phyloP scores from a whole-genome alignment of 225 moss, liverwort and hornwort genomes.

The Bryoerythrophyllum caledonicum region DNA sequence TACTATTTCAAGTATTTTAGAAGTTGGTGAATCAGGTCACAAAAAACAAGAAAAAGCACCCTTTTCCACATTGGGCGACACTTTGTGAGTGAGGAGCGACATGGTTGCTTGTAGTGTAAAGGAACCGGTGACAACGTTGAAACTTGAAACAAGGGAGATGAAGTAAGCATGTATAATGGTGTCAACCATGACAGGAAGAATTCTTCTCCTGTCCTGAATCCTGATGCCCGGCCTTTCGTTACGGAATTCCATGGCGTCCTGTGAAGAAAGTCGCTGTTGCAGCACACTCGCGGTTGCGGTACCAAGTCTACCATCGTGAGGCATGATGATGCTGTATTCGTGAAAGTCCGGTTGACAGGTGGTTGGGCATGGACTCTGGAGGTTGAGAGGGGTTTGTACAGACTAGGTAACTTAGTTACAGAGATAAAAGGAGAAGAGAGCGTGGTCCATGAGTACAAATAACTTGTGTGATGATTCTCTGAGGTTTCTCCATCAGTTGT shows the following conservation, averaged over 20 bases:
- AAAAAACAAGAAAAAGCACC: no score
- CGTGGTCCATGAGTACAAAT: background rate
- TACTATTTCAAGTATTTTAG: no score
- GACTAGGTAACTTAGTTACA: no score
- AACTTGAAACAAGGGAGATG: background rate
- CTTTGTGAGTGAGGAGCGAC: no score
- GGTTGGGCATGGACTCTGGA: background rate
- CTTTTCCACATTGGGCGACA: no score
- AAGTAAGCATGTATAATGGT: background rate
- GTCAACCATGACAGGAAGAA: background rate
- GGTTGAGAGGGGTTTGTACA: background rate
- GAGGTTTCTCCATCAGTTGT: constrained; percentile 13
- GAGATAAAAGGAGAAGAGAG: background rate
- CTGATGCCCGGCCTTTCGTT: background rate
- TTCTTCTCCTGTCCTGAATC: background rate
- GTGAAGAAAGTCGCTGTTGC: constrained; percentile 6
- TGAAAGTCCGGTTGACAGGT: background rate
- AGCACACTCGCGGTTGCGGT: background rate
- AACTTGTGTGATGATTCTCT: background rate
- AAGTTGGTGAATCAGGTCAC: no score
- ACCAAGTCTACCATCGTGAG: background rate
- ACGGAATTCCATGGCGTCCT: background rate
- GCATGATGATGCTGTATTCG: constrained; percentile 11
- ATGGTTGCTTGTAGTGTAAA: background rate
- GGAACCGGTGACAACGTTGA: background rate